Evolutionary conservation across 768 basidiomycete species (phyloP).

Genomic region (Saitozyma podzolica): DNA sequence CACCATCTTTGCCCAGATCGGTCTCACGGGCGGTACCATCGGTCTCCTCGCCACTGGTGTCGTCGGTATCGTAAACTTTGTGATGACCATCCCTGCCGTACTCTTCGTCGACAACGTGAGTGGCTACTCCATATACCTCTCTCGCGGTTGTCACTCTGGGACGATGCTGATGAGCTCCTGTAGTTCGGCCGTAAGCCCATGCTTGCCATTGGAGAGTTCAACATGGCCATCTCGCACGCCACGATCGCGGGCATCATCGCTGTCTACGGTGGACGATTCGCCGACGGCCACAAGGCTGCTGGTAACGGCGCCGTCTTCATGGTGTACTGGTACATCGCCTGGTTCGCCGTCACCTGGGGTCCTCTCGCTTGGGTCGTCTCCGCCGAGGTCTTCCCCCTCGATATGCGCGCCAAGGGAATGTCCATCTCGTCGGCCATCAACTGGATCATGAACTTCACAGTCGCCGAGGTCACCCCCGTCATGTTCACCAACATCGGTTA

Average conservation of each 20-base stretch:
- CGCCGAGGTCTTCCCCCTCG: constrained; percentile 62
- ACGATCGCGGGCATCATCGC: constrained; percentile 66
- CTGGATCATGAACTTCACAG: constrained; percentile 45
- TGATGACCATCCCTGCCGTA: constrained; percentile 78
- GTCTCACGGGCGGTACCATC: constrained; percentile 64
- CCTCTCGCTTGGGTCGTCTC: constrained; percentile 76
- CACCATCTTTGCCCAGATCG: constrained; percentile 64
- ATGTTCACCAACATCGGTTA: constrained; percentile 68
- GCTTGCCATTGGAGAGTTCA: constrained; percentile 19
- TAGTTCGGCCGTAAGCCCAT: constrained; percentile 70
- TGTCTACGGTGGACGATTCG: constrained; percentile 58
- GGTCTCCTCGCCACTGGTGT: constrained; percentile 67
- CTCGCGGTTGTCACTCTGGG: background rate
- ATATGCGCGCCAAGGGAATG: constrained; percentile 70
- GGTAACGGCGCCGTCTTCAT: constrained; percentile 61
- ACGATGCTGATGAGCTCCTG: background rate
- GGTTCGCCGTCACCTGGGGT: constrained; percentile 72
- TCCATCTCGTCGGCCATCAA: constrained; percentile 74
- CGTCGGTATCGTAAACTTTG: constrained; percentile 72
- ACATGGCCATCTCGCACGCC: constrained; percentile 60
- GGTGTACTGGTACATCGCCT: constrained; percentile 75
- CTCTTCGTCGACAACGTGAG: constrained; percentile 69
- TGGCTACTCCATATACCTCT: background rate
- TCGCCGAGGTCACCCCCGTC: constrained; percentile 69
- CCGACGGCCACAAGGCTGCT: constrained; percentile 58